phyloP scores from a whole-genome alignment of 1,139 yeast genomes.

The Casaregolazyma lundiana region DNA sequence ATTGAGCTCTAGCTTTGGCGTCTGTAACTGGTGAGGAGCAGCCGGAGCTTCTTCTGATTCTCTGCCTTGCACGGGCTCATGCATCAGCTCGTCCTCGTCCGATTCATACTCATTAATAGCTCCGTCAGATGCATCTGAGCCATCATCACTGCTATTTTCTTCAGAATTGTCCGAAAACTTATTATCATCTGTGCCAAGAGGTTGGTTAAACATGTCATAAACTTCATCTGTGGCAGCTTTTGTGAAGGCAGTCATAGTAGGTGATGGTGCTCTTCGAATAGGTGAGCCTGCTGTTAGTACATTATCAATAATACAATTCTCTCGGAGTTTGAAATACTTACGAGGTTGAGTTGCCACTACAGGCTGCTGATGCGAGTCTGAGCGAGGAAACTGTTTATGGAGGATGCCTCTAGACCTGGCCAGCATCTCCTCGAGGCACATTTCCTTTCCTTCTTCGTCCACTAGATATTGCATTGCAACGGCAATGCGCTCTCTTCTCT shows the following conservation, averaged over 20 bases:
- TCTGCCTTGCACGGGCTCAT: slow-evolving; percentile 17
- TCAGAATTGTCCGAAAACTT: slow-evolving; percentile 18
- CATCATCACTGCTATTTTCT: slow-evolving; percentile 27
- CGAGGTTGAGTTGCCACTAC: slow-evolving; percentile 10
- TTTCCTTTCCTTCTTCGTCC: slow-evolving; percentile 43
- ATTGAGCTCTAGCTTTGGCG: slow-evolving; percentile 2
- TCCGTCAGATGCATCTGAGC: slow-evolving; percentile 33
- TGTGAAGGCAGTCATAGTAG: slow-evolving; percentile 76
- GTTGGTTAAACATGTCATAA: slow-evolving; percentile 69
- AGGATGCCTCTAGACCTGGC: slow-evolving; percentile 42
- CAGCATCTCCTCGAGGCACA: slow-evolving; percentile 59
- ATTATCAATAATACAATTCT: background rate
- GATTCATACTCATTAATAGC: slow-evolving; percentile 12
- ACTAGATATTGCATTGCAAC: slow-evolving; percentile 45
- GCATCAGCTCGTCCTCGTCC: slow-evolving; percentile 4
- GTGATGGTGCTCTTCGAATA: slow-evolving; percentile 37
- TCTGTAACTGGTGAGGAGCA: slow-evolving; percentile 17
- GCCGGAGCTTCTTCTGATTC: slow-evolving; percentile 14
- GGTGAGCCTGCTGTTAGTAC: slow-evolving; percentile 17
- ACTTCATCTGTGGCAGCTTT: slow-evolving; percentile 75
- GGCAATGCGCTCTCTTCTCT: slow-evolving; percentile 59
- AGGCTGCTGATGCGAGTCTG: slow-evolving; percentile 9
- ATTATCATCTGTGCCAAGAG: slow-evolving; percentile 33
- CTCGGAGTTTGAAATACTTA: slow-evolving; percentile 2
- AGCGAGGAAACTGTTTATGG: slow-evolving; percentile 18